Evolutionary conservation across 495 filamentous ascomycete genomes (phyloP).

Genomic region (Penicillium verhagenii): DNA sequence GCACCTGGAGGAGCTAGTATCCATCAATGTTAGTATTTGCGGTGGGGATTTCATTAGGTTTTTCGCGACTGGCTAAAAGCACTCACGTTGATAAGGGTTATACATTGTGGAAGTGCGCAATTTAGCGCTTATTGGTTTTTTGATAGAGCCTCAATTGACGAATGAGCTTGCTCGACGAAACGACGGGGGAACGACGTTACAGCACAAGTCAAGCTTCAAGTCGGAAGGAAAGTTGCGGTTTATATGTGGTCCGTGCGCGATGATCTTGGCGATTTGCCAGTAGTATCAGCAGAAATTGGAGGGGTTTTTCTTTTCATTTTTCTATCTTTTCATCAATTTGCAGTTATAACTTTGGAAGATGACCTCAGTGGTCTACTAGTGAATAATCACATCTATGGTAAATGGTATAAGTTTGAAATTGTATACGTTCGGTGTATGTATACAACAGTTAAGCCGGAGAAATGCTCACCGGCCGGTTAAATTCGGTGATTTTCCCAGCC

Average conservation of each 20-base stretch:
- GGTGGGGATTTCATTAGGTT: neutral
- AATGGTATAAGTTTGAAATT: too few relatives aligned
- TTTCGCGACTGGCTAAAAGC: neutral
- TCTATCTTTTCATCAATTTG: too few relatives aligned
- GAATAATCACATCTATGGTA: too few relatives aligned
- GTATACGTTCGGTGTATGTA: too few relatives aligned
- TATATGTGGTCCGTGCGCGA: constrained; percentile 16
- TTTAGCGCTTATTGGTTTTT: neutral
- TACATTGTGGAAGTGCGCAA: constrained; percentile 54
- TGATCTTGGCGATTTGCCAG: constrained; percentile 12
- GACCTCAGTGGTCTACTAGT: too few relatives aligned
- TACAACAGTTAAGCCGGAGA: too few relatives aligned
- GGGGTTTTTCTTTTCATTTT: too few relatives aligned
- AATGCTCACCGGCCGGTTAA: neutral
- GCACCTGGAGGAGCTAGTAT: constrained; percentile 44
- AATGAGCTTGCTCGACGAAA: neutral
- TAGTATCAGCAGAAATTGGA: too few relatives aligned
- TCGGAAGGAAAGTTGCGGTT: constrained; percentile 15
- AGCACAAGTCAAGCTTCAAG: neutral
- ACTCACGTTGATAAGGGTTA: constrained; percentile 75
- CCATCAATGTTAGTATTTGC: constrained; percentile 14
- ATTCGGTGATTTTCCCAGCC: too few relatives aligned
- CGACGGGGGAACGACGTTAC: too few relatives aligned
- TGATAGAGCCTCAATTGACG: neutral
- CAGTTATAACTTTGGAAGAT: neutral